Percentiles rank a stretch among this genome's conserved stretches.
Conservation (phyloP, 2,329 filamentous ascomycete species). For the Aspergillus vadensis region DNA sequence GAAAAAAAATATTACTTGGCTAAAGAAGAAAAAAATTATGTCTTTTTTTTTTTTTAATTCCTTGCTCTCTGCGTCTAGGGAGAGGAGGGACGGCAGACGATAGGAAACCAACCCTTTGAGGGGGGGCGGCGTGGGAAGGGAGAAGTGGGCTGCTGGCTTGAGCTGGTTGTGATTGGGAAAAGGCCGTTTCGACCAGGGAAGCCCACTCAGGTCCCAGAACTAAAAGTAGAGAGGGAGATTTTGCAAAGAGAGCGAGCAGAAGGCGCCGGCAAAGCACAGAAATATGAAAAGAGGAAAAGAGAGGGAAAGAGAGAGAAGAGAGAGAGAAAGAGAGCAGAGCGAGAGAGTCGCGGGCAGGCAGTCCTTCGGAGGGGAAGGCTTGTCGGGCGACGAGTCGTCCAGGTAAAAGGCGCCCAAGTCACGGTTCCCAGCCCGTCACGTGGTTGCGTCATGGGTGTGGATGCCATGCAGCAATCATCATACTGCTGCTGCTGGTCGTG, state of each 20-base stretch:
- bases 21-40: constrained; percentile 9
- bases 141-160: constrained; percentile 17
- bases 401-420: constrained; percentile 28
- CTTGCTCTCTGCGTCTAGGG: constrained; percentile 15
- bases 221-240: constrained; percentile 12
- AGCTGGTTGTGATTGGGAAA: constrained; percentile 7
- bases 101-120: constrained; percentile 21
- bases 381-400: constrained; percentile 21
- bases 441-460: constrained; percentile 40
- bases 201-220: constrained; percentile 16
- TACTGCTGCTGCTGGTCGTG: background rate
- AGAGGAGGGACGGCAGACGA: constrained; percentile 16
- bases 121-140: constrained; percentile 5
- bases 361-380: constrained; percentile 21
- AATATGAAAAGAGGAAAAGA: constrained; percentile 11
- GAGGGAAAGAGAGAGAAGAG: constrained; percentile 8
- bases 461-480: constrained; percentile 24
- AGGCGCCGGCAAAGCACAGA: constrained; percentile 11
- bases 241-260: constrained; percentile 14
- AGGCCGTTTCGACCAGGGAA: constrained; percentile 18
- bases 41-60: constrained; percentile 14
- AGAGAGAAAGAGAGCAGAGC: constrained; percentile 13
- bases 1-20: constrained; percentile 4
- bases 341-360: constrained; percentile 4
- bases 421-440: constrained; percentile 32